A percentile compares a stretch with the other conserved stretches of the same genome.
Evolutionary conservation across 441 rosid species (phyloP).

Genomic region (Gossypium gossypioides): DNA sequence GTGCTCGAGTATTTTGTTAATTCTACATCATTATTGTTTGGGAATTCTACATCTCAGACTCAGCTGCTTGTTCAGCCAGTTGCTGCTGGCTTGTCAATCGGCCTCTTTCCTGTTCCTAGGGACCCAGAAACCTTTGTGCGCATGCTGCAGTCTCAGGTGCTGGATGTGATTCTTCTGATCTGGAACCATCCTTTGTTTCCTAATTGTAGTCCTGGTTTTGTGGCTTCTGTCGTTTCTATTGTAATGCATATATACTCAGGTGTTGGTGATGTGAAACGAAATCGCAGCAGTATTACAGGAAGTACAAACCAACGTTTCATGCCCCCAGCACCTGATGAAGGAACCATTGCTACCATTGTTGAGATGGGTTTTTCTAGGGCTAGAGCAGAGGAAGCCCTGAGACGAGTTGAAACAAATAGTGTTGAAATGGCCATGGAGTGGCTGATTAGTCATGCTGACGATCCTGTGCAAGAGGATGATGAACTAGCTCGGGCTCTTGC

Average conservation of each 20-base stretch:
- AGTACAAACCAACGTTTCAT: conserved; percentile 60
- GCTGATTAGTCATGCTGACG: conserved; percentile 78
- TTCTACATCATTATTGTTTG: conserved; percentile 59
- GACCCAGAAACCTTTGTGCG: conserved; percentile 84
- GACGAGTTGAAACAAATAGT: conserved; percentile 90
- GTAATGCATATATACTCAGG: conserved; percentile 82
- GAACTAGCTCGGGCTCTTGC: conserved; percentile 97
- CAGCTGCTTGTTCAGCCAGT: conserved; percentile 90
- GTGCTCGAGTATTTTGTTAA: conserved; percentile 81
- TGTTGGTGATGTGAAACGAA: conserved; percentile 77
- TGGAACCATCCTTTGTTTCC: conserved; percentile 89
- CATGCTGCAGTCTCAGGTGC: conserved; percentile 82
- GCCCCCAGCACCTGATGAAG: conserved; percentile 88
- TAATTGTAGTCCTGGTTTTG: conserved; percentile 58
- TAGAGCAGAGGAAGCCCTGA: conserved; percentile 90
- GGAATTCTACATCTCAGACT: conserved; percentile 66
- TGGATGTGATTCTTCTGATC: conserved; percentile 75
- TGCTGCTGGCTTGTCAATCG: conserved; percentile 80
- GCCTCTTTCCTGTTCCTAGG: conserved; percentile 81
- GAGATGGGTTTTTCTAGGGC: conserved; percentile 98
- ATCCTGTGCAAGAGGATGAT: conserved; percentile 96
- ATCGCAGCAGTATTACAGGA: conserved; percentile 50
- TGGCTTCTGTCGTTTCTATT: conserved; percentile 66
- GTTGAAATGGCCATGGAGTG: conserved; percentile 99
- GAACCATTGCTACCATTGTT: conserved; percentile 75